phyloP scores from a whole-genome alignment of 768 basidiomycete species.

The Mrakia frigida region DNA sequence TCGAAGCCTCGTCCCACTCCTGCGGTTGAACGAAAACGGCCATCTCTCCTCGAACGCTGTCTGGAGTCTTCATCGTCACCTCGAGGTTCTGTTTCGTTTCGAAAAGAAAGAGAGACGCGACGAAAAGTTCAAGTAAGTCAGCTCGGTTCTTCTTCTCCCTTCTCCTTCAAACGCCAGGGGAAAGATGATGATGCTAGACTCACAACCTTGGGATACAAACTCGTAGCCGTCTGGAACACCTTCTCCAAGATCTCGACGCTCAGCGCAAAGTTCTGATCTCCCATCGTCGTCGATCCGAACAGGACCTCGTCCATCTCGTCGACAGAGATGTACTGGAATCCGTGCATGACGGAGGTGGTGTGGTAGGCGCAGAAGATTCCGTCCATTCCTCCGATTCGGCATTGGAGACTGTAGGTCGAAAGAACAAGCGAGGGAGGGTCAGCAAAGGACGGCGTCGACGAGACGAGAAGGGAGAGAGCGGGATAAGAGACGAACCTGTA shows the following conservation, averaged over 20 bases:
- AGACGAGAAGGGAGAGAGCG: not conserved
- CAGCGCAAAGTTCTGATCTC: conserved; percentile 48
- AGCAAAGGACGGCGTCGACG: not conserved
- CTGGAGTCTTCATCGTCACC: conserved; percentile 59
- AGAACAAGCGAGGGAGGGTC: not conserved
- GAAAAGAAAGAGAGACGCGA: conserved; percentile 15
- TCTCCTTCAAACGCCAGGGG: not conserved
- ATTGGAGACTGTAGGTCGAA: conserved; percentile 69
- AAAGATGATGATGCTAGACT: conserved; percentile 36
- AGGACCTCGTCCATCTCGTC: conserved; percentile 79
- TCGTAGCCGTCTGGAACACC: conserved; percentile 56
- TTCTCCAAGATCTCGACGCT: conserved; percentile 56
- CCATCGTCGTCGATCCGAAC: conserved; percentile 61
- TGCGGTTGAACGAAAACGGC: conserved; percentile 55
- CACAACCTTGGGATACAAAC: conserved; percentile 64
- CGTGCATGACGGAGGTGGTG: conserved; percentile 79
- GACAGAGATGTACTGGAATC: conserved; percentile 87
- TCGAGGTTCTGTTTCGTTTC: conserved; percentile 53
- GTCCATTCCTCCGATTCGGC: conserved; percentile 93
- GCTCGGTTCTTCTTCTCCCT: not conserved
- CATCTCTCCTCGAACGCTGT: conserved; percentile 49
- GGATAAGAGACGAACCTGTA: conserved; percentile 57
- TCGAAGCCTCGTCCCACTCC: conserved; percentile 31
- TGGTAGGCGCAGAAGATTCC: conserved; percentile 59
- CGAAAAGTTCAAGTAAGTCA: not conserved